Percentiles rank a stretch among this genome's conserved stretches.
Evolutionary conservation across 192 early-diverging fungal genomes (phyloP).

Genomic region (Coemansia furcata): DNA sequence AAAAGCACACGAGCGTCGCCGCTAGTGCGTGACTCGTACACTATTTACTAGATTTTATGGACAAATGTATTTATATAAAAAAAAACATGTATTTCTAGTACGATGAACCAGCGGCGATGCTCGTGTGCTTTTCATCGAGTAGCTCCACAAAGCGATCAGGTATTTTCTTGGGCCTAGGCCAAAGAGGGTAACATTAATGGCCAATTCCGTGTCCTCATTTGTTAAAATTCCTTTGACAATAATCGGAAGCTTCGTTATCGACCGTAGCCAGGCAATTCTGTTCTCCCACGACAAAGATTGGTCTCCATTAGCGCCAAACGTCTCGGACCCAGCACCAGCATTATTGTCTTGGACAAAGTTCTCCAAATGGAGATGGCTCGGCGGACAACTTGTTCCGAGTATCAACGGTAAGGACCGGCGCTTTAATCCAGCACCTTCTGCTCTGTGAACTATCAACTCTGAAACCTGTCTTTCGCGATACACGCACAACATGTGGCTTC

Average conservation of each 20-base stretch:
- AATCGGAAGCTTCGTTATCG: slow-evolving; percentile 82
- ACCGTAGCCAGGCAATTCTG: slow-evolving; percentile 76
- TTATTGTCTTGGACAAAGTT: slow-evolving; percentile 56
- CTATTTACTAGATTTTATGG: not conserved
- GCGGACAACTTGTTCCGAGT: slow-evolving; percentile 61
- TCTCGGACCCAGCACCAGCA: slow-evolving; percentile 18
- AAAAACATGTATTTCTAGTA: no score
- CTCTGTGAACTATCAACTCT: slow-evolving; percentile 65
- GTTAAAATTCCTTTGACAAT: slow-evolving; percentile 91
- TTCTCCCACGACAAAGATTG: slow-evolving; percentile 83
- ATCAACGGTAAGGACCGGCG: slow-evolving; percentile 61
- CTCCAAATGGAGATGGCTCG: slow-evolving; percentile 60
- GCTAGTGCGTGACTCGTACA: not conserved
- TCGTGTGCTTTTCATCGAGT: not conserved
- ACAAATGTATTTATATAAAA: no score
- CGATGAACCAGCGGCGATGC: not conserved
- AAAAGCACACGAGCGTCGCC: not conserved
- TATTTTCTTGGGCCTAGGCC: not conserved
- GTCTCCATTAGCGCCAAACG: slow-evolving; percentile 61
- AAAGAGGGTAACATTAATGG: slow-evolving; percentile 51
- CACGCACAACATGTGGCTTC: slow-evolving; percentile 62
- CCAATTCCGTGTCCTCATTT: slow-evolving; percentile 85
- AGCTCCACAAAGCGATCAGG: not conserved
- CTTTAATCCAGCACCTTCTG: slow-evolving; percentile 77
- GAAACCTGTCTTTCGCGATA: slow-evolving; percentile 67